These are phyloP conservation scores for Chimonanthus praecox DNA, from an alignment of 164 flowering plant species.

Conservation along the genomic window DNA sequence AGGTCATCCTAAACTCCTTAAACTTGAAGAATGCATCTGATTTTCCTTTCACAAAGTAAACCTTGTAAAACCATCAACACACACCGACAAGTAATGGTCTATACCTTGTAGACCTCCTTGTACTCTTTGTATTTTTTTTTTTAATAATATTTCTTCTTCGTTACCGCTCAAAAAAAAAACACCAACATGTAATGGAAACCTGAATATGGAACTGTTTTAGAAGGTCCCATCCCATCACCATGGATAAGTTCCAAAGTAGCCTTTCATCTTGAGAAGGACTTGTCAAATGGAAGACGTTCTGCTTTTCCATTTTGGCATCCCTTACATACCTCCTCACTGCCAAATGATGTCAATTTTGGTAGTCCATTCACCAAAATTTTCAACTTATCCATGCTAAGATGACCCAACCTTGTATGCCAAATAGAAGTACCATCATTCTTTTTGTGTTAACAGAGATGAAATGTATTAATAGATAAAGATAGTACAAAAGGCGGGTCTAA, in stretches of 20 bases:
- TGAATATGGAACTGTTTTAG: background rate
- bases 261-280: background rate
- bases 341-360: background rate
- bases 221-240: background rate
- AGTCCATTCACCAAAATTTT: background rate
- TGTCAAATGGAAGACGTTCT: background rate
- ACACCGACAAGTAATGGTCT: background rate
- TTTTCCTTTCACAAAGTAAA: background rate
- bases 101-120: too few species aligned
- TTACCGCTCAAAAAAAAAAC: too few species aligned
- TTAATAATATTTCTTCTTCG: too few species aligned
- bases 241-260: background rate
- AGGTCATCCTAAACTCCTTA: background rate
- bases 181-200: background rate
- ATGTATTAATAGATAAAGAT: too few species aligned
- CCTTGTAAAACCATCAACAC: background rate
- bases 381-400: slow-evolving; percentile 8
- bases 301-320: background rate
- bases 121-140: too few species aligned
- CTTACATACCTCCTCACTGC: background rate
- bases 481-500: too few species aligned
- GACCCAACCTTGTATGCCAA: slow-evolving; percentile 8
- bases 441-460: too few species aligned
- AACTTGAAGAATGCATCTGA: background rate
- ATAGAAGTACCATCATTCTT: too few species aligned